phyloP scores from a whole-genome alignment of 1,139 yeast genomes.

The Yamadazyma pseudoaaseri region DNA sequence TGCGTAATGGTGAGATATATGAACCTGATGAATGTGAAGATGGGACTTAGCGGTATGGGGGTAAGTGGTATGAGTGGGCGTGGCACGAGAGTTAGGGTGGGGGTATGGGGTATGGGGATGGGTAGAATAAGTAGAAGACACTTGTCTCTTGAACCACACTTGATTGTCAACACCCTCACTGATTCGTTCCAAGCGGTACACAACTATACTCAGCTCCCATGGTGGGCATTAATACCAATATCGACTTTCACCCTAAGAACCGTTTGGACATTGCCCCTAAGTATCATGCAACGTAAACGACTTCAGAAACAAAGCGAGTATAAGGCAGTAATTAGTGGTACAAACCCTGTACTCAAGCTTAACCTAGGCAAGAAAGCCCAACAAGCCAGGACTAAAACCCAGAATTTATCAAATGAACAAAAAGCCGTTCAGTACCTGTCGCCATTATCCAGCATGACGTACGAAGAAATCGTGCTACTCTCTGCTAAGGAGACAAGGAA shows the following conservation, averaged over 20 bases:
- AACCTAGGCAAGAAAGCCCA: slow-evolving; percentile 63
- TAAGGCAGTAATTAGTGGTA: slow-evolving; percentile 68
- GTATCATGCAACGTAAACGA: slow-evolving; percentile 67
- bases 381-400: slow-evolving; percentile 25
- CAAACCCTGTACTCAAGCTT: slow-evolving; percentile 70
- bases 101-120: no score
- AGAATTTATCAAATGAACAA: slow-evolving; percentile 22
- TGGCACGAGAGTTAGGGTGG: not conserved
- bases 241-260: slow-evolving; percentile 67
- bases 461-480: slow-evolving; percentile 73
- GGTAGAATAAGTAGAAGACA: no score
- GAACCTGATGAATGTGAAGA: not conserved
- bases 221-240: slow-evolving; percentile 81
- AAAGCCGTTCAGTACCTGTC: slow-evolving; percentile 11
- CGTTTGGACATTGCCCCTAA: slow-evolving; percentile 72
- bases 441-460: slow-evolving; percentile 53
- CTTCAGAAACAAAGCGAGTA: slow-evolving; percentile 68
- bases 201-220: slow-evolving; percentile 61
- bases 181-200: slow-evolving; percentile 50
- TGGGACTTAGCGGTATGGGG: not conserved
- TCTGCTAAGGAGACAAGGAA: slow-evolving; percentile 76
- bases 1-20: not conserved
- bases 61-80: not conserved
- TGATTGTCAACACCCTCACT: slow-evolving; percentile 27
- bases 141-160: slow-evolving; percentile 12